Conservation (phyloP, 2,329 filamentous ascomycete genomes). For the Helicocarpus griseus region DNA sequence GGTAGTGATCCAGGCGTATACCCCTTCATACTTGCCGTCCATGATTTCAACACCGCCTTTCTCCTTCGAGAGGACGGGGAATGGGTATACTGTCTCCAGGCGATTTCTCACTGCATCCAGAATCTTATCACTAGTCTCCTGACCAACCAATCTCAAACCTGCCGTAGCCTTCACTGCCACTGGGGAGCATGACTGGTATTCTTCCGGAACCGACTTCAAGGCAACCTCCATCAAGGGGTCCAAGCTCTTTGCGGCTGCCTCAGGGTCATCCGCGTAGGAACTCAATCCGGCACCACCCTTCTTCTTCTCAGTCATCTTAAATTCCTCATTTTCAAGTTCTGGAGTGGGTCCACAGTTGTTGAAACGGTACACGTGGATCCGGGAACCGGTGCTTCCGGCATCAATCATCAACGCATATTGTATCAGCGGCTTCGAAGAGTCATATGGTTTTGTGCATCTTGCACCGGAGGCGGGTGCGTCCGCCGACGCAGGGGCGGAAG, state of each 20-base stretch:
- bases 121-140: constrained; percentile 72
- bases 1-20: constrained; percentile 98
- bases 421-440: constrained; percentile 82
- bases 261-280: constrained; percentile 75
- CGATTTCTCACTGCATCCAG: constrained; percentile 73
- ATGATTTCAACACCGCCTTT: constrained; percentile 90
- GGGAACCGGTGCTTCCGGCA: constrained; percentile 91
- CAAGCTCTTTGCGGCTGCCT: constrained; percentile 80
- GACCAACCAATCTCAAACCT: constrained; percentile 76
- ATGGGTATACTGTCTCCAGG: constrained; percentile 82
- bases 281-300: constrained; percentile 72
- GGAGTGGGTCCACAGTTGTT: constrained; percentile 97
- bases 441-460: constrained; percentile 73
- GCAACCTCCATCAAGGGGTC: constrained; percentile 82
- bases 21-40: constrained; percentile 93
- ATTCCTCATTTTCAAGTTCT: constrained; percentile 83
- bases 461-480: constrained; percentile 34
- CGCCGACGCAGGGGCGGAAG: constrained; percentile 29
- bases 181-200: constrained; percentile 83
- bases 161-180: constrained; percentile 97
- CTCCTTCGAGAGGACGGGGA: constrained; percentile 80
- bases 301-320: constrained; percentile 84
- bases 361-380: constrained; percentile 98
- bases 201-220: constrained; percentile 72
- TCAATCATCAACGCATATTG: constrained; percentile 99